Evolutionary conservation across 2,329 filamentous ascomycete species (phyloP).

Genomic region (Fonsecaea erecta): DNA sequence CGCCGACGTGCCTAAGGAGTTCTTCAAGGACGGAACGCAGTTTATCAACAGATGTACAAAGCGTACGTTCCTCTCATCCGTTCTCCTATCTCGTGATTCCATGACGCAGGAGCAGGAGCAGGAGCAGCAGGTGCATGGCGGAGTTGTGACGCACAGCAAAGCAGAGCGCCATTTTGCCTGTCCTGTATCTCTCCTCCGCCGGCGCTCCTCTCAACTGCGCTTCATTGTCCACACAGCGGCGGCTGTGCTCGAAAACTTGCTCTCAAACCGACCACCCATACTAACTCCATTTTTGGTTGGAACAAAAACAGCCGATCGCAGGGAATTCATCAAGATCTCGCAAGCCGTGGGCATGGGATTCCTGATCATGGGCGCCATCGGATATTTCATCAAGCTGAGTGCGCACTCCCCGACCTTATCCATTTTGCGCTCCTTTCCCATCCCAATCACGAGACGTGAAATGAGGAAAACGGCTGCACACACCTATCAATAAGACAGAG

Average conservation of each 20-base stretch:
- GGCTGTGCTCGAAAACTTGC: not conserved
- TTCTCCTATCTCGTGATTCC: not conserved
- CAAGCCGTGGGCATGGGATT: slow-evolving; percentile 65
- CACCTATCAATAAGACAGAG: not conserved
- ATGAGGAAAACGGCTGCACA: not conserved
- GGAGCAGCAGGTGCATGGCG: too few relatives aligned
- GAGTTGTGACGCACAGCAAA: too few relatives aligned
- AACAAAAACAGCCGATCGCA: slow-evolving; percentile 56
- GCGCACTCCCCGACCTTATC: slow-evolving; percentile 38
- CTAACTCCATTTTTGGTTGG: not conserved
- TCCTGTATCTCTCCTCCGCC: not conserved
- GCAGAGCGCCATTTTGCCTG: not conserved
- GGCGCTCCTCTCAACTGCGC: not conserved
- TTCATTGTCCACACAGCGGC: too few relatives aligned
- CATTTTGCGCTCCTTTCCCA: not conserved
- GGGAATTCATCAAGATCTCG: slow-evolving; percentile 65
- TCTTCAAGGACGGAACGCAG: slow-evolving; percentile 55
- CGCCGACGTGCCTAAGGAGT: slow-evolving; percentile 62
- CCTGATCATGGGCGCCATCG: slow-evolving; percentile 64
- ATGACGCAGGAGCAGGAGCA: not conserved
- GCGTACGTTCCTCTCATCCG: slow-evolving; percentile 45
- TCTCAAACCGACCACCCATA: not conserved
- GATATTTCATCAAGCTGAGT: slow-evolving; percentile 66
- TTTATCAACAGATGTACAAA: slow-evolving; percentile 57
- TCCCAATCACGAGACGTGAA: not conserved